Conservation (phyloP, 305 asterid genomes). For the Fraxinus dipetala region DNA sequence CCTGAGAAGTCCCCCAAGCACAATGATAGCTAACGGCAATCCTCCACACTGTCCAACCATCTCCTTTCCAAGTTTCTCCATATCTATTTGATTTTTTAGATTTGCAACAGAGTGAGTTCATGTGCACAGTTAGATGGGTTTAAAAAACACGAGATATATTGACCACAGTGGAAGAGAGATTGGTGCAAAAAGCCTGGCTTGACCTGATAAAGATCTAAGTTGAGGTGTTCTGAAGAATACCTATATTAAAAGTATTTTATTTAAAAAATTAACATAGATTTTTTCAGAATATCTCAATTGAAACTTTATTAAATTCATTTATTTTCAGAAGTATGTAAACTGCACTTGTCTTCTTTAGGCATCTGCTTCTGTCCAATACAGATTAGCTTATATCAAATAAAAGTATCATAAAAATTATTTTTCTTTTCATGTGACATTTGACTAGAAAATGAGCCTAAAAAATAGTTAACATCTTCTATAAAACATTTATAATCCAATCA, state of each 20-base stretch:
- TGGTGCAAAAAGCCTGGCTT: neutral
- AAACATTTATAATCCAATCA: too few species aligned
- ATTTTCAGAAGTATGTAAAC: neutral
- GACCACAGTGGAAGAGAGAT: neutral
- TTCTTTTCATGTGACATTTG: too few species aligned
- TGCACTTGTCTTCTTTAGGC: neutral
- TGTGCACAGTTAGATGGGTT: neutral
- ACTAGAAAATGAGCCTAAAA: too few species aligned
- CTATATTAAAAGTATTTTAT: neutral
- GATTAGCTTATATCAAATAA: neutral
- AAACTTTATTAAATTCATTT: neutral
- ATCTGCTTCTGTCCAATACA: neutral
- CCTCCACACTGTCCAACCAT: constrained; percentile 59
- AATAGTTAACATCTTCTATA: too few species aligned
- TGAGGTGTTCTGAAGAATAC: neutral
- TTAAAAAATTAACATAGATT: too few species aligned
- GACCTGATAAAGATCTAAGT: neutral
- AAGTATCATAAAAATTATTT: too few species aligned
- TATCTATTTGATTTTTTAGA: constrained; percentile 25
- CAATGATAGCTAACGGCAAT: constrained; percentile 55
- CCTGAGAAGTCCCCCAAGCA: constrained; percentile 54
- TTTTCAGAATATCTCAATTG: neutral
- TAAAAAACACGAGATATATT: neutral
- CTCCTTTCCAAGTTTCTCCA: constrained; percentile 48
- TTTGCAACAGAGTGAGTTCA: constrained; percentile 15